Percentiles rank a stretch among this genome's conserved stretches.
These are phyloP conservation scores for Geranium incanum DNA, from an alignment of 441 rosid species.

Conservation along the genomic window DNA sequence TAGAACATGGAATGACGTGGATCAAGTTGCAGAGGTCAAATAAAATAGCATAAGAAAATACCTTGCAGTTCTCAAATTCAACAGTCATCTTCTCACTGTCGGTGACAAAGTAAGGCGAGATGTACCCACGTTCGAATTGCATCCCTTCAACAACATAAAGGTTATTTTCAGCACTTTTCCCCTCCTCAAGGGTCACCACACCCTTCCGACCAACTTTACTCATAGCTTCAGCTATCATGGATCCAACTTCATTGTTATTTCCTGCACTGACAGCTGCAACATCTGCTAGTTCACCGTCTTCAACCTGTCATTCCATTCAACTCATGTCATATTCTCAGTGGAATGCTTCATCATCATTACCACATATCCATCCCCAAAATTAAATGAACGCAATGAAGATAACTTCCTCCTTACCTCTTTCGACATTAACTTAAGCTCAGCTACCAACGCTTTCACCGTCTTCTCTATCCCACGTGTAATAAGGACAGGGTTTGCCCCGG, in stretches of 20 bases:
- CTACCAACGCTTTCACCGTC: constrained; percentile 69
- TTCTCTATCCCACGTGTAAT: constrained; percentile 91
- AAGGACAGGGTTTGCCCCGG: constrained; percentile 93
- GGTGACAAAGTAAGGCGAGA: constrained; percentile 91
- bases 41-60: constrained; percentile 15
- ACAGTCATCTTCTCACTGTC: constrained; percentile 94
- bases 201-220: constrained; percentile 98
- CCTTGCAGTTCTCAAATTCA: constrained; percentile 95
- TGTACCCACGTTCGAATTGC: constrained; percentile 97
- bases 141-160: constrained; percentile 98
- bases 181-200: constrained; percentile 95
- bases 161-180: constrained; percentile 82
- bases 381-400: neutral
- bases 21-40: neutral
- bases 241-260: constrained; percentile 82
- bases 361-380: neutral
- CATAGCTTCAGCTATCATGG: constrained; percentile 96
- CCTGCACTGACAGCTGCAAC: constrained; percentile 99
- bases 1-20: neutral
- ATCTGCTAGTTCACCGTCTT: constrained; percentile 94
- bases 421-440: constrained; percentile 66
- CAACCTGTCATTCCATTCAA: constrained; percentile 46
- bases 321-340: neutral
- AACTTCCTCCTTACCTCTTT: constrained; percentile 52
- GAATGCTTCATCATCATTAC: neutral